These are phyloP conservation scores for Wickerhamomyces tratensis DNA, from an alignment of 805 yeast genomes.

Conservation along the genomic window DNA sequence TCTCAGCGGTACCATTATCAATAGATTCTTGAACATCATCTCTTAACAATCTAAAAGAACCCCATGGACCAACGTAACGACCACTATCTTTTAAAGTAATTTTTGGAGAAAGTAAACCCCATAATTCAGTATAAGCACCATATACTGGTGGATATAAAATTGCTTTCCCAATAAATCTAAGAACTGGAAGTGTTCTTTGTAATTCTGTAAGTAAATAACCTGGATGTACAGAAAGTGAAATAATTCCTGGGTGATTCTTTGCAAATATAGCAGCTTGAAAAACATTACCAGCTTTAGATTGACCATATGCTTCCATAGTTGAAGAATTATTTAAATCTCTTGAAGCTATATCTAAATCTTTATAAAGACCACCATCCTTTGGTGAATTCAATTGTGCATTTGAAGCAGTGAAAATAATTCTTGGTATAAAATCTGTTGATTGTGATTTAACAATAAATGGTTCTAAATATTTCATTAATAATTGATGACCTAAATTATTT, in stretches of 20 bases:
- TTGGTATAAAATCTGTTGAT: conserved; percentile 16
- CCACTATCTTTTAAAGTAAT: conserved; percentile 24
- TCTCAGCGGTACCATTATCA: conserved; percentile 22
- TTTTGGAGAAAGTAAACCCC: conserved; percentile 30
- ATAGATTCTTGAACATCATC: conserved; percentile 25
- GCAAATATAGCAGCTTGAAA: conserved; percentile 29
- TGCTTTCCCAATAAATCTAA: neutral
- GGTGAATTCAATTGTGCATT: conserved; percentile 21
- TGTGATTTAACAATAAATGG: conserved; percentile 24
- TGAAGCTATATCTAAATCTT: conserved; percentile 15
- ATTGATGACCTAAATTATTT: conserved; percentile 30
- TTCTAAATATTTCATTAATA: conserved; percentile 26
- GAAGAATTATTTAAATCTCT: neutral
- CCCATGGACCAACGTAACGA: conserved; percentile 33
- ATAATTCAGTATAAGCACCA: conserved; percentile 38
- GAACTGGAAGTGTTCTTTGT: conserved; percentile 13
- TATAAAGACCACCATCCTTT: conserved; percentile 20
- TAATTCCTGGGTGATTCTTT: conserved; percentile 17
- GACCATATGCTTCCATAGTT: conserved; percentile 19
- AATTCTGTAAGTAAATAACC: conserved; percentile 29
- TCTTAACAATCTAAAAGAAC: conserved; percentile 27
- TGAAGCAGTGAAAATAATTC: conserved; percentile 36
- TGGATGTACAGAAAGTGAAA: conserved; percentile 30
- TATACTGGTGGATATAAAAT: conserved; percentile 8
- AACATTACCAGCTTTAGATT: conserved; percentile 32